phyloP scores from a whole-genome alignment of 768 basidiomycete genomes.

The Podaxis sp. region DNA sequence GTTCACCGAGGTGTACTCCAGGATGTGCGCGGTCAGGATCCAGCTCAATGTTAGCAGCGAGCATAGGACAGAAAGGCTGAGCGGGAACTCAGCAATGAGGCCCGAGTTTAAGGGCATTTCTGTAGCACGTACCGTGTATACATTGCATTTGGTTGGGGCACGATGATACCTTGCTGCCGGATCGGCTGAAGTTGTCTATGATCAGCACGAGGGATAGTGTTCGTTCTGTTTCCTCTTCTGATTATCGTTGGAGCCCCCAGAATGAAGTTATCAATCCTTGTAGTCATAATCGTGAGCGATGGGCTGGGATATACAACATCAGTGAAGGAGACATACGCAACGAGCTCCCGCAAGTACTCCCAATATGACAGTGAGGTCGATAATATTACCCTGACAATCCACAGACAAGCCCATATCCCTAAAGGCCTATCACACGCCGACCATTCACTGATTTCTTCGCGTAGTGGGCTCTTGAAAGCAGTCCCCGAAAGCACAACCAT shows the following conservation, averaged over 20 bases:
- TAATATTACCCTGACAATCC: slow-evolving; percentile 51
- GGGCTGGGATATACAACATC: background rate
- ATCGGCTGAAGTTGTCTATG: slow-evolving; percentile 5
- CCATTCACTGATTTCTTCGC: slow-evolving; percentile 47
- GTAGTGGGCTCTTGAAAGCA: slow-evolving; percentile 39
- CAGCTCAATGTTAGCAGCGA: slow-evolving; percentile 74
- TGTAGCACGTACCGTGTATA: slow-evolving; percentile 35
- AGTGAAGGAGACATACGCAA: slow-evolving; percentile 19
- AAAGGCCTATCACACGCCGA: slow-evolving; percentile 59
- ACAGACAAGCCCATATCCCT: slow-evolving; percentile 63
- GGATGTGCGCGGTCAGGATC: slow-evolving; percentile 78
- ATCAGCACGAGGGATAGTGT: slow-evolving; percentile 4
- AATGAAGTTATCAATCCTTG: background rate
- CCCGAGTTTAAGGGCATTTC: slow-evolving; percentile 14
- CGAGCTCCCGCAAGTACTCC: slow-evolving; percentile 42
- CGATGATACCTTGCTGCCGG: slow-evolving; percentile 8
- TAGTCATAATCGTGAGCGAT: background rate
- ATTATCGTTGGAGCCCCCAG: background rate
- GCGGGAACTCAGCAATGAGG: slow-evolving; percentile 19
- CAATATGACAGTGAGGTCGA: slow-evolving; percentile 49
- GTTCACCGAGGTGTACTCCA: slow-evolving; percentile 72
- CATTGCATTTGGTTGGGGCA: slow-evolving; percentile 15
- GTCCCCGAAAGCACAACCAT: slow-evolving; percentile 45
- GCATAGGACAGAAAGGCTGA: slow-evolving; percentile 57
- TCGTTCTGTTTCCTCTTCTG: slow-evolving; percentile 4